These are phyloP conservation scores for Pseudocercospora eumusae DNA, from an alignment of 2,329 filamentous ascomycete species.

Conservation along the genomic window DNA sequence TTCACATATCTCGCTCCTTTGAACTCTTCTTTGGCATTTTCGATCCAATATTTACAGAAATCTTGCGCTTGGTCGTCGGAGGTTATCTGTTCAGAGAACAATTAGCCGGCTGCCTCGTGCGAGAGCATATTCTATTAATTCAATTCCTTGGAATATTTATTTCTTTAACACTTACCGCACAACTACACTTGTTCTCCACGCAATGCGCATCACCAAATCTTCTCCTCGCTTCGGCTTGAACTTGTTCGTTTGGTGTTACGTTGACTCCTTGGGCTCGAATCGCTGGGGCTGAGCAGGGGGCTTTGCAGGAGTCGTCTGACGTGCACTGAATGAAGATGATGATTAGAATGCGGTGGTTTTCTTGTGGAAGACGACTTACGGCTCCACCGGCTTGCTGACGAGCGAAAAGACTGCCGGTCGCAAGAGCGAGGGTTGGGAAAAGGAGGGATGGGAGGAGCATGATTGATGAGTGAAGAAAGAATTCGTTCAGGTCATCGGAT, in stretches of 20 bases:
- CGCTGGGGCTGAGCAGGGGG: conserved; percentile 6
- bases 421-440: conserved; percentile 14
- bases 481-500: too few species aligned
- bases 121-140: too few species aligned
- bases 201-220: conserved; percentile 24
- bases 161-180: conserved; percentile 18
- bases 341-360: background rate
- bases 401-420: conserved; percentile 8
- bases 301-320: conserved; percentile 24
- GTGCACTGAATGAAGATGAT: conserved; percentile 17
- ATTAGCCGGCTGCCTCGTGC: background rate
- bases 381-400: conserved; percentile 11
- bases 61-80: conserved; percentile 15
- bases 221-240: conserved; percentile 20
- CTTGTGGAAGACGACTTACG: background rate
- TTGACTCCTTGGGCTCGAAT: conserved; percentile 14
- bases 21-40: conserved; percentile 21
- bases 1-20: conserved; percentile 19
- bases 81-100: conserved; percentile 6
- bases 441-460: conserved; percentile 11
- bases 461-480: background rate
- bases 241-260: conserved; percentile 19
- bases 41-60: conserved; percentile 20
- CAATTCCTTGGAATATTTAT: too few species aligned
- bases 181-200: conserved; percentile 6